Conservation (phyloP, 164 flowering plant genomes). For the Liquidambar formosana region DNA sequence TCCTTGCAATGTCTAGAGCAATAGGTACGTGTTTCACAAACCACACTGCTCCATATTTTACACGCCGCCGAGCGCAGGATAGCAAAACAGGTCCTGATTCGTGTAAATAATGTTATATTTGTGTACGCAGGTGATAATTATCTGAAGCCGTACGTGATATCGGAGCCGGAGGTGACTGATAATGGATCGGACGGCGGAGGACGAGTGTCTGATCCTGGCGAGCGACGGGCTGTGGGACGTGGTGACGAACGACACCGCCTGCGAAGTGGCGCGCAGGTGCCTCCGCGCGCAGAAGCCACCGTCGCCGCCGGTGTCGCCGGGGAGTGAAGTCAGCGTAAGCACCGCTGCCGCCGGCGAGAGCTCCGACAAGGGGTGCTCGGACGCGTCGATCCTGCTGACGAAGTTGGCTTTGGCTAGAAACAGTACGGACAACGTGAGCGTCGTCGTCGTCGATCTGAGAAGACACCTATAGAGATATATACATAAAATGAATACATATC, state of each 20-base stretch:
- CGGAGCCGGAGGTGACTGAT: slow-evolving; percentile 72
- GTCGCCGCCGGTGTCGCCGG: slow-evolving; percentile 32
- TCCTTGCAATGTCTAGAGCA: slow-evolving; percentile 80
- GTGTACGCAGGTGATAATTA: slow-evolving; percentile 53
- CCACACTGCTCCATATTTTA: no score
- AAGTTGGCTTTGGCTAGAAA: slow-evolving; percentile 50
- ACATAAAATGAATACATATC: no score
- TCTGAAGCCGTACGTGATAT: slow-evolving; percentile 68
- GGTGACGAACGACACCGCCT: slow-evolving; percentile 66
- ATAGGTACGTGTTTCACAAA: slow-evolving; percentile 39
- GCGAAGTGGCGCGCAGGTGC: slow-evolving; percentile 75
- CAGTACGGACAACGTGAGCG: slow-evolving; percentile 48
- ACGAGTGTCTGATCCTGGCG: slow-evolving; percentile 73
- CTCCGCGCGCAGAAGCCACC: slow-evolving; percentile 40
- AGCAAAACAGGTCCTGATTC: no score
- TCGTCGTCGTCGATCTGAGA: slow-evolving; percentile 45
- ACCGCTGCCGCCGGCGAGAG: slow-evolving; percentile 25
- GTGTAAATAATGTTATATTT: no score
- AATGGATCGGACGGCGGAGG: slow-evolving; percentile 49
- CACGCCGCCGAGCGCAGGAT: no score
- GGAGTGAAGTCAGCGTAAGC: slow-evolving; percentile 7
- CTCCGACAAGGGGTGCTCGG: slow-evolving; percentile 68
- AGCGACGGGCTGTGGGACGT: slow-evolving; percentile 91
- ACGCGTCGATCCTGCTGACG: slow-evolving; percentile 44
- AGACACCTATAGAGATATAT: slow-evolving; percentile 5